Base-by-base conservation (phyloP, 1,284 basidiomycete species). In the Tilletiaria anomala region DNA sequence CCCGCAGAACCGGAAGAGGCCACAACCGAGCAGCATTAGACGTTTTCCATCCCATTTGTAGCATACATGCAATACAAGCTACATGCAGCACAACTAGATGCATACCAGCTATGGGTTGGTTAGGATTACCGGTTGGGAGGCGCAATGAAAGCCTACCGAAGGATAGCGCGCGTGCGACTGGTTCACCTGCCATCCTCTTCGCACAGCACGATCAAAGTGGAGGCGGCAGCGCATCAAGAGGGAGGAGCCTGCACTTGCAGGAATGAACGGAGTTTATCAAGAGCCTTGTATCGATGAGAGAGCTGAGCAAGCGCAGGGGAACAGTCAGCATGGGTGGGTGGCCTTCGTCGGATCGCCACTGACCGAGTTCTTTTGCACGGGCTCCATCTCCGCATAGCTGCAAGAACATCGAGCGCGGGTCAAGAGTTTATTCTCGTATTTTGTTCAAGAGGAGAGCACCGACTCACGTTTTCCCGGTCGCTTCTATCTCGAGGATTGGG, bases 261-360 rank as follows among this genome's bases (percentile, higher is more conserved):
- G 26, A 29, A 29, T 8, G 26, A 8, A n/a, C 26, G 75, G 15
- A 97, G 74, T 64, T 84, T 83, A 44, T 79, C 79, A 17, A 97
- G 70, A 0, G 91, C 89, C 46, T 79, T 79, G 61, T 82, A 87
- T 44, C 91, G 72, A 71, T 96, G 91, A 2, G 85, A 91, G 6
- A 51, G 35, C 44, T 51, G 18, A 3, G 12, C 23, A 16, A 34
- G 32, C 22, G 32, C 15, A 33, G n/a, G 16, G 4, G n/a, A 33
- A 8, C n/a, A 14, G 5, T 14, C 12, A 6, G 39, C 20, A 41
- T 8, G 5, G 21, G 6, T 16, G 10, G 17, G 14, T 33, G 6
- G 22, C 11, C 18, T 18, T 36, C 14, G 5, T 16, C 19, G 2
- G 12, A 16, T 17, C 14, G 3, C 18, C 6, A 39, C 50, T 18